Conservation (phyloP, 768 basidiomycete species). For the Leccinum subgranulosum region DNA sequence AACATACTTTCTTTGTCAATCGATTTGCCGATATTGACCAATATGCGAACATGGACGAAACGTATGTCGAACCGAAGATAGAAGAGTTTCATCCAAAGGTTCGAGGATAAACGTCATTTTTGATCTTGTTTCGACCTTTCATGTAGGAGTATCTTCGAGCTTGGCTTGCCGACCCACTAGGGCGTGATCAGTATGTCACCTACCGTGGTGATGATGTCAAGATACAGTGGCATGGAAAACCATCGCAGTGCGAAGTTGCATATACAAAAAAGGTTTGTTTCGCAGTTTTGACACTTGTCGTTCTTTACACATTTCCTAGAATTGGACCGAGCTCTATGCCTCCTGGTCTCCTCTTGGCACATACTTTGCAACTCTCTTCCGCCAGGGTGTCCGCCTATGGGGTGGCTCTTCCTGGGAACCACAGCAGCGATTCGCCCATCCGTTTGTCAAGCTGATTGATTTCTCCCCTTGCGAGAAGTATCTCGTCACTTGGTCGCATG, state of each 20-base stretch:
- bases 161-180: conserved; percentile 90
- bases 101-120: neutral
- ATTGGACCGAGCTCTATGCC: conserved; percentile 96
- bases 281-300: neutral
- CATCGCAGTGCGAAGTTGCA: conserved; percentile 79
- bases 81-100: conserved; percentile 80
- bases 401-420: conserved; percentile 89
- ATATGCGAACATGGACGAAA: conserved; percentile 73
- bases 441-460: conserved; percentile 91
- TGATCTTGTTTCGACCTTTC: conserved; percentile 5
- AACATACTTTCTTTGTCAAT: conserved; percentile 81
- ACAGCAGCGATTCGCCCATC: conserved; percentile 91
- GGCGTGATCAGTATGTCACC: conserved; percentile 94
- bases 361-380: conserved; percentile 90
- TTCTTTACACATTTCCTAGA: conserved; percentile 41
- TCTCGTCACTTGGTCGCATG: conserved; percentile 96
- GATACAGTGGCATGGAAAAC: conserved; percentile 91
- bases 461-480: conserved; percentile 98
- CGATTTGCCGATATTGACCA: conserved; percentile 88
- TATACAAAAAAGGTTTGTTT: conserved; percentile 65
- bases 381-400: conserved; percentile 95
- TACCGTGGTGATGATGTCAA: conserved; percentile 90
- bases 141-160: conserved; percentile 88
- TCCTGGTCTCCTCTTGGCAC: conserved; percentile 97
- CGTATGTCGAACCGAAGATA: conserved; percentile 68